Evolutionary conservation across 768 basidiomycete species (phyloP).

Genomic region (Suillus placidus): DNA sequence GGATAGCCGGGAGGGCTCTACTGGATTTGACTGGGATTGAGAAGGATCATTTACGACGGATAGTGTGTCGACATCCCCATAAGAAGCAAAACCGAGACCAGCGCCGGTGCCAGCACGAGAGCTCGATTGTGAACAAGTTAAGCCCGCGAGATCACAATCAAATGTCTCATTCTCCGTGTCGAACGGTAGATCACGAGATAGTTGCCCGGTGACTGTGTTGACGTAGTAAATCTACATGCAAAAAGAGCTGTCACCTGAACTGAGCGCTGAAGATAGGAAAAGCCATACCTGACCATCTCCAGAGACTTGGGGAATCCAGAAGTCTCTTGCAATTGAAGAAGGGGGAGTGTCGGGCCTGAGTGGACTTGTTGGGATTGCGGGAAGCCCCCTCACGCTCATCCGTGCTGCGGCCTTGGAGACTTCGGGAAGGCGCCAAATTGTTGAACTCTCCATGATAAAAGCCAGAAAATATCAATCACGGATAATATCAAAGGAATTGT

Average conservation of each 20-base stretch:
- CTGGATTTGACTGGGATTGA: not conserved
- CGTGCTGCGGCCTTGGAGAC: constrained; percentile 9
- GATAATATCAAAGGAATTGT: not conserved
- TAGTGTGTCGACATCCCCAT: constrained; percentile 21
- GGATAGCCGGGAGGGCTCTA: constrained; percentile 1
- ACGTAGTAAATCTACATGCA: constrained; percentile 82
- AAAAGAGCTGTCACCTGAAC: not conserved
- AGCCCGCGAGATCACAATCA: constrained; percentile 57
- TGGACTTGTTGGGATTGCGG: constrained; percentile 26
- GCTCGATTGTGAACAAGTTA: constrained; percentile 51
- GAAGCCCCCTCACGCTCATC: constrained; percentile 33
- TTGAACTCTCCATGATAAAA: constrained; percentile 24
- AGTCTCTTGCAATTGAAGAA: constrained; percentile 56
- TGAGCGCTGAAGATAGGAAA: constrained; percentile 8
- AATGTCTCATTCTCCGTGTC: constrained; percentile 62
- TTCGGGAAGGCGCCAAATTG: constrained; percentile 12
- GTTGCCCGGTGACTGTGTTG: constrained; percentile 82
- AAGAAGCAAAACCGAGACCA: constrained; percentile 44
- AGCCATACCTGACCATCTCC: constrained; percentile 73
- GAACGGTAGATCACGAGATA: constrained; percentile 77
- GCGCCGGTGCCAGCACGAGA: constrained; percentile 53
- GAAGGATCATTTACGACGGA: not conserved
- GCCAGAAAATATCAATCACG: constrained; percentile 5
- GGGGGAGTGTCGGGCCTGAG: constrained; percentile 10
- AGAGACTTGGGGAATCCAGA: constrained; percentile 90